Conservation (phyloP, 257 asterid genomes). For the Solanum pennellii region DNA sequence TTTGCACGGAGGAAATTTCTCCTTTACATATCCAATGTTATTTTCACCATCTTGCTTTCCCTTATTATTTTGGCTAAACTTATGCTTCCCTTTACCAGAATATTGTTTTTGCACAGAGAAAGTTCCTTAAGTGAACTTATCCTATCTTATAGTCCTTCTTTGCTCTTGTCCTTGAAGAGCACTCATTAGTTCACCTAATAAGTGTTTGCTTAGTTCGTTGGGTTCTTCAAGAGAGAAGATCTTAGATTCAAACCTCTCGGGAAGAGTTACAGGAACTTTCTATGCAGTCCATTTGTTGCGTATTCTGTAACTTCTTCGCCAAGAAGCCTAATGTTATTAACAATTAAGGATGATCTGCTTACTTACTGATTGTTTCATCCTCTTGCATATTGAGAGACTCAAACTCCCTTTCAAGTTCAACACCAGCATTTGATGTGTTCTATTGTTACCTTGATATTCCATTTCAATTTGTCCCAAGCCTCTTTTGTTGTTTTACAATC, state of each 20-base stretch:
- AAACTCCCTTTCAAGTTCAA: neutral
- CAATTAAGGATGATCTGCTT: neutral
- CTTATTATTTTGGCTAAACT: neutral
- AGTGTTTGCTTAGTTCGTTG: neutral
- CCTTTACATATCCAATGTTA: neutral
- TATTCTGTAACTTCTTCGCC: neutral
- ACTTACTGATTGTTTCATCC: neutral
- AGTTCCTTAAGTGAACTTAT: neutral
- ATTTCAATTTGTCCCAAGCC: neutral
- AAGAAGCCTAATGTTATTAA: neutral
- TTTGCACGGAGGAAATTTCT: neutral
- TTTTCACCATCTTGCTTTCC: neutral
- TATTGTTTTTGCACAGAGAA: neutral
- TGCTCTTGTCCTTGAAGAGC: neutral
- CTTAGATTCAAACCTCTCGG: neutral
- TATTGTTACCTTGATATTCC: neutral
- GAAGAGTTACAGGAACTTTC: neutral
- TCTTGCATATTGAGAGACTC: neutral
- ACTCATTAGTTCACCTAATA: neutral
- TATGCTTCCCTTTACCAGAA: neutral
- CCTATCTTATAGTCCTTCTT: neutral
- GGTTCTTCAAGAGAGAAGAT: neutral
- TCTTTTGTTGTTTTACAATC: neutral
- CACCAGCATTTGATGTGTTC: neutral
- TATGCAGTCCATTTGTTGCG: neutral